These are phyloP conservation scores for Rhodosorus marinus DNA, from an alignment of 23 red algal species.

Conservation along the genomic window DNA sequence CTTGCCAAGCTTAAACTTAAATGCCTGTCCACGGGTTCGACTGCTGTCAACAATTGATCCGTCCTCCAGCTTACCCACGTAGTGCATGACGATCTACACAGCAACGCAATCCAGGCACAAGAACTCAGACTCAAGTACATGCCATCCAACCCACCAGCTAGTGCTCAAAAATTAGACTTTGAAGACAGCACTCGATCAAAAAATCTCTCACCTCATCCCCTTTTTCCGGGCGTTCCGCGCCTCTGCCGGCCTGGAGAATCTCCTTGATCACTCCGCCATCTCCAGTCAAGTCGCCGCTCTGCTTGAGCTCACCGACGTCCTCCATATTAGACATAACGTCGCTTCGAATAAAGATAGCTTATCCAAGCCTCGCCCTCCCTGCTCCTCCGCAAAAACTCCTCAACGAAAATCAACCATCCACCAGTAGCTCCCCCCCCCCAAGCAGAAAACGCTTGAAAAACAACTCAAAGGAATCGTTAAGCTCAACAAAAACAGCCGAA, in stretches of 20 bases:
- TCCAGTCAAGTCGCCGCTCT: constrained; percentile 48
- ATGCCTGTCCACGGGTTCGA: constrained; percentile 14
- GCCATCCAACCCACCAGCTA: constrained; percentile 11
- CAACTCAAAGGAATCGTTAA: no score
- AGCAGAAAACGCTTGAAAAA: no score
- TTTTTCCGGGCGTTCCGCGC: constrained; percentile 10
- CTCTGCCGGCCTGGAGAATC: constrained; percentile 29
- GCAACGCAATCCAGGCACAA: constrained; percentile 34
- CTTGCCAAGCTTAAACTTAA: constrained; percentile 39
- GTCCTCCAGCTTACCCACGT: constrained; percentile 42
- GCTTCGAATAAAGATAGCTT: no score
- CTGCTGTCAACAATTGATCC: constrained; percentile 43
- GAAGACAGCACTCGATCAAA: no score
- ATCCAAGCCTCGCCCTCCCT: no score
- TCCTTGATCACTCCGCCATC: constrained; percentile 85
- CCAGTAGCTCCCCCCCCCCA: no score
- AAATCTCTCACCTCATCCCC: constrained; percentile 20
- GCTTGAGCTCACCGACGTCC: not conserved
- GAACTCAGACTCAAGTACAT: constrained; percentile 2
- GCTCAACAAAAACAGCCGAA: no score
- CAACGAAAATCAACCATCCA: no score
- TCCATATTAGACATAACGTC: no score
- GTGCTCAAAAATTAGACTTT: no score
- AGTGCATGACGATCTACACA: constrained; percentile 25
- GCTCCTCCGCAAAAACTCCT: no score